Base-by-base conservation (phyloP, 1,284 basidiomycete species). In the Papiliotrema terrestris region DNA sequence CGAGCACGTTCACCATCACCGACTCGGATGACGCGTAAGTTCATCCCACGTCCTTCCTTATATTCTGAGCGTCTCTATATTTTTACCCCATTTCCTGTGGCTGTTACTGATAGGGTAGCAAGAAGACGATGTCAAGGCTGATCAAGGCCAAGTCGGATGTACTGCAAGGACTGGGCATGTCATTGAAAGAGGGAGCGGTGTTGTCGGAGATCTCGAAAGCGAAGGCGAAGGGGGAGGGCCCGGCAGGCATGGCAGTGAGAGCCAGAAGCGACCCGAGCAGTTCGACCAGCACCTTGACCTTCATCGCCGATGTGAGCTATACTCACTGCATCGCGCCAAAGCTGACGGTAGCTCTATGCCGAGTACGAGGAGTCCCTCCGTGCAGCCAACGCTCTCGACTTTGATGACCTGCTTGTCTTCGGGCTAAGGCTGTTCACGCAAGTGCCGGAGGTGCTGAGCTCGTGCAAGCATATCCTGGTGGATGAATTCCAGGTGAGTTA, bases 341-440 rank as follows among this genome's bases (percentile, higher is more conserved):
- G 23, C 58, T 83, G 48, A 50, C 35, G 42, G 38, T 37, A 56
- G 53, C 76, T 90, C 11, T 91, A 88, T 71, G 78, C 79, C 22
- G 81, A 84, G 29, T 96, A 95, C 69, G 84, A 91, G 65, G 78
- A 77, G 15, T 78, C 78, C 1, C 78, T 94, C 32, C 78, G 80
- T 41, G 78, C 80, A 22, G 83, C 80, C 56, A 89, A 90, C 58
- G 84, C 87, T 29, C 79, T 95, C 14, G 92, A 96, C 74, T 96
- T 95, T 66, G 92, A 96, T 68, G 92, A 95, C 69, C 78, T 95
- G 22, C 80, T 96, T 0, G 71, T 91, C 1, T 87, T 83, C 65
- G 90, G 88, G 0, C 81, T 89, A n/a, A 80, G 82, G 59, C 81
- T 94, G 25, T 89, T 94, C 64, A 74, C 72, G 2, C 67, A 76